Evolutionary conservation across 2,329 filamentous ascomycete genomes (phyloP).

Genomic region (Hymenoscyphus repandus): DNA sequence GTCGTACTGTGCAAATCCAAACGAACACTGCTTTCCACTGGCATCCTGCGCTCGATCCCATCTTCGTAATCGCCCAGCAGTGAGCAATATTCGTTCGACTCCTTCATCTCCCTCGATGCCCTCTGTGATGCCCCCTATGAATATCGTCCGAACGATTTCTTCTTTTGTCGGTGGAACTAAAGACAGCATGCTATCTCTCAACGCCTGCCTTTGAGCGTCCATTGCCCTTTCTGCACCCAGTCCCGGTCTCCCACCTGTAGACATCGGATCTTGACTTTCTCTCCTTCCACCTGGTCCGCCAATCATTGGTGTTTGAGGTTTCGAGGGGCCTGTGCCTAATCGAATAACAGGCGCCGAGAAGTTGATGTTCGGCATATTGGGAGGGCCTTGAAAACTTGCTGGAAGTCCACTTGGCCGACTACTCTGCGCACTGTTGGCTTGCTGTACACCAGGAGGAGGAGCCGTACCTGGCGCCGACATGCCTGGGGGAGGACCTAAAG

Average conservation of each 20-base stretch:
- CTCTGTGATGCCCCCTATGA: slow-evolving; percentile 79
- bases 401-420: slow-evolving; percentile 77
- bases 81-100: slow-evolving; percentile 70
- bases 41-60: slow-evolving; percentile 75
- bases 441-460: slow-evolving; percentile 72
- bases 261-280: slow-evolving; percentile 39
- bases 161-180: slow-evolving; percentile 80
- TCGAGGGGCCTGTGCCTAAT: slow-evolving; percentile 72
- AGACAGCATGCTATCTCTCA: slow-evolving; percentile 64
- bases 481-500: slow-evolving; percentile 67
- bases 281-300: slow-evolving; percentile 39
- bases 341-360: slow-evolving; percentile 96
- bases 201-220: slow-evolving; percentile 61
- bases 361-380: slow-evolving; percentile 96
- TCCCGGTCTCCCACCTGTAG: slow-evolving; percentile 34
- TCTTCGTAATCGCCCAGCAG: slow-evolving; percentile 73
- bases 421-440: slow-evolving; percentile 67
- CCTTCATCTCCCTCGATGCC: slow-evolving; percentile 71
- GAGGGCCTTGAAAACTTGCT: slow-evolving; percentile 77
- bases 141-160: slow-evolving; percentile 87
- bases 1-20: slow-evolving; percentile 95
- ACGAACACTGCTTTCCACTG: slow-evolving; percentile 77
- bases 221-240: slow-evolving; percentile 41
- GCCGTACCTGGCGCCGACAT: slow-evolving; percentile 78
- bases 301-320: slow-evolving; percentile 42